These are phyloP conservation scores for Zygoascus meyerae DNA, from an alignment of 1,139 yeast species.

Conservation along the genomic window DNA sequence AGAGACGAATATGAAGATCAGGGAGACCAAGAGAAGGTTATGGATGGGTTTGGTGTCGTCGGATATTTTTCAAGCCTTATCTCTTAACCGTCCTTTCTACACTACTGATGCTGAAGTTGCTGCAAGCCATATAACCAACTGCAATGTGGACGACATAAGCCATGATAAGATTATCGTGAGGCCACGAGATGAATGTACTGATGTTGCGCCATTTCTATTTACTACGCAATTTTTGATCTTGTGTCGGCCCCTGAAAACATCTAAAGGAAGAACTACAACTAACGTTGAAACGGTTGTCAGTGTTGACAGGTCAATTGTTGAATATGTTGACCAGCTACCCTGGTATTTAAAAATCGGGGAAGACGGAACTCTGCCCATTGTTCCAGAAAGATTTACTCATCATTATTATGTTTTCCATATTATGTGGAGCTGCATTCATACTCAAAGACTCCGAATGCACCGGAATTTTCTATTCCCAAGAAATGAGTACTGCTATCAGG, in stretches of 20 bases:
- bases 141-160: slow-evolving; percentile 10
- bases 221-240: slow-evolving; percentile 6
- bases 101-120: neutral
- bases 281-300: neutral
- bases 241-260: slow-evolving; percentile 2
- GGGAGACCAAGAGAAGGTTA: slow-evolving; percentile 1
- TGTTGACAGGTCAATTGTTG: slow-evolving; percentile 3
- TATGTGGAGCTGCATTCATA: slow-evolving; percentile 10
- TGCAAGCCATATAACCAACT: slow-evolving; percentile 1
- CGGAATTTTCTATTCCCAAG: slow-evolving; percentile 6
- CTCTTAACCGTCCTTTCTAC: slow-evolving; percentile 7
- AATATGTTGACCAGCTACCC: slow-evolving; percentile 1
- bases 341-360: neutral
- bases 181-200: slow-evolving; percentile 8
- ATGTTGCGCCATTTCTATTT: slow-evolving; percentile 2
- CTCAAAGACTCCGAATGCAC: slow-evolving; percentile 10
- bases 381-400: slow-evolving; percentile 3
- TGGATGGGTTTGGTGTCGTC: slow-evolving; percentile 6
- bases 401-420: slow-evolving; percentile 8
- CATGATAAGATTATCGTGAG: slow-evolving; percentile 2
- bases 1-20: slow-evolving; percentile 1
- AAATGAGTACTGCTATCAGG: slow-evolving; percentile 8
- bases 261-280: neutral
- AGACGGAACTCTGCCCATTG: slow-evolving; percentile 7
- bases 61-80: slow-evolving; percentile 8